phyloP scores from a whole-genome alignment of 257 asterid species.

The Nemophila menziesii region DNA sequence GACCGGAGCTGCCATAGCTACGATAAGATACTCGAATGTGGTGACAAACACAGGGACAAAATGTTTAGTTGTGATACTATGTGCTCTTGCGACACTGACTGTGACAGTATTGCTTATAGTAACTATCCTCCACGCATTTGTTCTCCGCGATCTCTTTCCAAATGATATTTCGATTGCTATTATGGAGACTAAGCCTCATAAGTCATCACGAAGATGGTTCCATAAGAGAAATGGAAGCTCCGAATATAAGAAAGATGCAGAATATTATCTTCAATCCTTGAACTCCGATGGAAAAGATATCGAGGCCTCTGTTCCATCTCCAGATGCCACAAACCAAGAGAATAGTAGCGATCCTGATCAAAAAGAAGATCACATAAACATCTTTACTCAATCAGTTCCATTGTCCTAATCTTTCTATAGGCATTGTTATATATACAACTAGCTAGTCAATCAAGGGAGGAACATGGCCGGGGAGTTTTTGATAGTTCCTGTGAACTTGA shows the following conservation, averaged over 20 bases:
- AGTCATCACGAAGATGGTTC: slow-evolving; percentile 25
- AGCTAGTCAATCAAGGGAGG: slow-evolving; percentile 22
- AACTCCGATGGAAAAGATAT: slow-evolving; percentile 34
- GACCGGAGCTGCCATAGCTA: slow-evolving; percentile 74
- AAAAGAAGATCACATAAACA: slow-evolving; percentile 3
- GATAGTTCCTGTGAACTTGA: slow-evolving; percentile 29
- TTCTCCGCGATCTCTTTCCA: slow-evolving; percentile 64
- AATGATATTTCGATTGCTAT: slow-evolving; percentile 78
- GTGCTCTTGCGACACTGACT: slow-evolving; percentile 39
- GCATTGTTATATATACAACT: too few species aligned
- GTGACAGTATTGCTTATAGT: slow-evolving; percentile 45
- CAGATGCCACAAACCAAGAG: slow-evolving; percentile 9
- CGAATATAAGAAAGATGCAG: slow-evolving; percentile 24
- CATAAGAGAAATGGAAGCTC: slow-evolving; percentile 36
- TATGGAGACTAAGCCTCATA: slow-evolving; percentile 32
- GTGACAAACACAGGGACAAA: slow-evolving; percentile 32
- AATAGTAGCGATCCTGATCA: slow-evolving; percentile 1
- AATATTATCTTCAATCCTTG: slow-evolving; percentile 38
- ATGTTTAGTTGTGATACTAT: slow-evolving; percentile 30
- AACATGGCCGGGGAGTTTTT: slow-evolving; percentile 5
- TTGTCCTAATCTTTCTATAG: background rate
- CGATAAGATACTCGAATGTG: slow-evolving; percentile 42
- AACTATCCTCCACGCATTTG: slow-evolving; percentile 56
- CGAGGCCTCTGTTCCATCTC: slow-evolving; percentile 27
- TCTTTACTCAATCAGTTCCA: slow-evolving; percentile 2